These are phyloP conservation scores for Penicillium waksmanii DNA, from an alignment of 495 filamentous ascomycete genomes.

Conservation along the genomic window DNA sequence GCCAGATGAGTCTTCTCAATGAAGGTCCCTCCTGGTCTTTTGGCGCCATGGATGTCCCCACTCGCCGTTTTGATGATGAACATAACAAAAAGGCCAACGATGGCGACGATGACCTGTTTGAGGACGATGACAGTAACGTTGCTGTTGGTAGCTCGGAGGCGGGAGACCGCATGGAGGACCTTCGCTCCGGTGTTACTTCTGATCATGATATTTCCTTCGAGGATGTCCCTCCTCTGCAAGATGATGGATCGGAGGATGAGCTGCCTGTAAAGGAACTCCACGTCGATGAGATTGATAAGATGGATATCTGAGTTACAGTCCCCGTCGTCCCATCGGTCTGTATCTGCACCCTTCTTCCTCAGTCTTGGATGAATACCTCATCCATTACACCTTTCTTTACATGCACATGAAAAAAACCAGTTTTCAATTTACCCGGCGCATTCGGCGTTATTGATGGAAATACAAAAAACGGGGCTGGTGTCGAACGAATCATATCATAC, in stretches of 20 bases:
- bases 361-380: not conserved
- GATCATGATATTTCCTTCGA: constrained; percentile 39
- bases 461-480: constrained; percentile 21
- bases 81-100: constrained; percentile 34
- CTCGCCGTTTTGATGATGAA: constrained; percentile 37
- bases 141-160: constrained; percentile 47
- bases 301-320: constrained; percentile 5
- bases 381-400: not conserved
- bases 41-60: constrained; percentile 3
- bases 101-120: constrained; percentile 40
- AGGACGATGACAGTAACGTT: constrained; percentile 47
- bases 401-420: constrained; percentile 3
- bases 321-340: no score
- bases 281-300: constrained; percentile 43
- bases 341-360: no score
- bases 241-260: constrained; percentile 45
- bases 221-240: constrained; percentile 38
- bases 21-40: constrained; percentile 42
- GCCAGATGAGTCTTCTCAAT: constrained; percentile 29
- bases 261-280: constrained; percentile 51
- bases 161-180: constrained; percentile 37
- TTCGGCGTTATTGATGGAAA: constrained; percentile 17
- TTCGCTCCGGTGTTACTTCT: constrained; percentile 28
- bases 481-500: constrained; percentile 2
- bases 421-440: constrained; percentile 9